phyloP scores from a whole-genome alignment of 257 asterid species.

The Osmanthus fragrans region DNA sequence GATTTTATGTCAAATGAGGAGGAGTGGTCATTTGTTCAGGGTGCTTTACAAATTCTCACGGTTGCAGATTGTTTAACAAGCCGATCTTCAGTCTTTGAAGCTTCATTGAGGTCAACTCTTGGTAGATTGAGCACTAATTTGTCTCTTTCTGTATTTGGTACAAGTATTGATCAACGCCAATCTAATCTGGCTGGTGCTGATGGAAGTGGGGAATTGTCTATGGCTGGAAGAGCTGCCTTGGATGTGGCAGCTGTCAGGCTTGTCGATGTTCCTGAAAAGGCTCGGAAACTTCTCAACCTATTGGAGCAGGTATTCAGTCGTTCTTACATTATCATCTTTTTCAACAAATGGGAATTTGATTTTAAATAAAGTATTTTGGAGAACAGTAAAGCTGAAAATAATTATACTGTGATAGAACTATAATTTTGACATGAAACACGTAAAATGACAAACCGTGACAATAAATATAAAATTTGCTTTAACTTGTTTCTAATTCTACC shows the following conservation, averaged over 20 bases:
- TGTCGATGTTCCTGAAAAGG: constrained; percentile 79
- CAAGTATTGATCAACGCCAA: constrained; percentile 61
- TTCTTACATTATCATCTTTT: constrained; percentile 7
- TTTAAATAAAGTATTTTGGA: background rate
- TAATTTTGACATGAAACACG: background rate
- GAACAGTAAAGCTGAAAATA: constrained; percentile 16
- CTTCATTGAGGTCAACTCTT: constrained; percentile 90
- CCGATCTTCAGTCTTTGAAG: constrained; percentile 94
- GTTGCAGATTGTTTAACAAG: constrained; percentile 89
- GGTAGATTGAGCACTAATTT: constrained; percentile 89
- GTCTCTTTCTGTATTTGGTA: constrained; percentile 61
- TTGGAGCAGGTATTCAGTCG: constrained; percentile 75
- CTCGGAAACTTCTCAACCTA: constrained; percentile 83
- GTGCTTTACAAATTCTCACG: constrained; percentile 92
- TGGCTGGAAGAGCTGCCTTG: constrained; percentile 83
- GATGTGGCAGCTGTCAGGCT: constrained; percentile 93
- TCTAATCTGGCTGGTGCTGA: constrained; percentile 53
- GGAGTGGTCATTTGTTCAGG: constrained; percentile 98
- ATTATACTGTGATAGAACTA: background rate
- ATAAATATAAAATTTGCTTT: background rate
- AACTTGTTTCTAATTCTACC: constrained; percentile 26
- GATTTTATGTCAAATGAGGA: constrained; percentile 86
- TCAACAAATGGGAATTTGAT: constrained; percentile 2
- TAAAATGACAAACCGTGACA: background rate
- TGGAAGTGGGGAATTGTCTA: constrained; percentile 64